Base-by-base conservation (phyloP, 306 rosid species). In the Fagus crenata region DNA sequence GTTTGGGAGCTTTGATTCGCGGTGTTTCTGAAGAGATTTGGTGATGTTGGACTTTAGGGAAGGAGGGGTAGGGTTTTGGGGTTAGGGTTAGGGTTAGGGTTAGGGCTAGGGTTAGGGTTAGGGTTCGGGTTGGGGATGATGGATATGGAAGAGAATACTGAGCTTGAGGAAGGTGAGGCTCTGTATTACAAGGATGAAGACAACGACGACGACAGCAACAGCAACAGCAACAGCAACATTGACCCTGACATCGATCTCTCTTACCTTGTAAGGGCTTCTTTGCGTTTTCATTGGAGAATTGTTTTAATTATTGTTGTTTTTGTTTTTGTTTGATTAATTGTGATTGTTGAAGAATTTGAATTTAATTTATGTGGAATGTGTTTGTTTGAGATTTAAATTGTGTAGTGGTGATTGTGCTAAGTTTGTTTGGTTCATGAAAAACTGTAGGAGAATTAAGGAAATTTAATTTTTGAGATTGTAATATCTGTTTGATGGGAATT, bases 11-110 rank as follows among this genome's bases (percentile, higher is more conserved):
- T 81, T 87, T 39, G 76, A 76, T 75, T 84, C 55, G 71, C 76
- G 81, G 81, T 71, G 67, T 83, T 82, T 75, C 63, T 72, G 42
- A 72, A 74, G 78, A 46, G 22, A 32, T 77, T 87, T 31, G 79
- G 87, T 80, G 86, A 93, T 91, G 91, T 82, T 89, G 81, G 93
- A 91, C 90, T 91, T 89, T 73, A 83, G 98, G 85, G 96, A 91
- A 61, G 71, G 79, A 75, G 78, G 85, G 79, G 74, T 82, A 71
- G 75, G 73, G 73, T 87, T 87, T 77, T 80, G 72, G 89, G 76
- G 79, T 65, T 87, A 83, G 81, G 84, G 82, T 72, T 74, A 67
- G 77, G 73, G 72, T 72, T 85, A 69, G 84, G 85, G 86, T 83
- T 80, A 43, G 76, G 77, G 43, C 83, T 69, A 42, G 46, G 72